phyloP scores from a whole-genome alignment of 139 green algal species.

The Dunaliella sp. region DNA sequence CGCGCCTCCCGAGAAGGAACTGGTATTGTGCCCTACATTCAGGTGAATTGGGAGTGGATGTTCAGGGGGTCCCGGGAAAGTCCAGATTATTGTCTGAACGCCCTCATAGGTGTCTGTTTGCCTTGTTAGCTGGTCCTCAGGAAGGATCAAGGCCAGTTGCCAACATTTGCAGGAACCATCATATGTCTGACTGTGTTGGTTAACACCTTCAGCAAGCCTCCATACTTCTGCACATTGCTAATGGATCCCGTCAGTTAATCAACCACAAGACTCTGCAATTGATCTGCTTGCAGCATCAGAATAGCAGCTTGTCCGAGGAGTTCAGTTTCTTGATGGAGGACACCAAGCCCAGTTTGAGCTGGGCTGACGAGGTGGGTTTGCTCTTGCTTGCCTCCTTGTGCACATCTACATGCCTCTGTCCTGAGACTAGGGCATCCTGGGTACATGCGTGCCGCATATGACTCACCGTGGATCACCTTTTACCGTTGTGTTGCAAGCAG shows the following conservation, averaged over 20 bases:
- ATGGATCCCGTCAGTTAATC: too few relatives aligned
- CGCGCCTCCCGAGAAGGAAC: background rate
- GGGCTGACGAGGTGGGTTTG: constrained; percentile 18
- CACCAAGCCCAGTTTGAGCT: constrained; percentile 40
- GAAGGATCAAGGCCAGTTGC: background rate
- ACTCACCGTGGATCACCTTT: background rate
- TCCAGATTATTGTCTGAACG: too few relatives aligned
- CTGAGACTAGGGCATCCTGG: background rate
- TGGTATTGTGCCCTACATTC: constrained; percentile 1
- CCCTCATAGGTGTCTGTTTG: background rate
- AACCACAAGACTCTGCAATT: too few relatives aligned
- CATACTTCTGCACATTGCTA: background rate
- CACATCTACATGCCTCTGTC: background rate
- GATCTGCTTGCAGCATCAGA: constrained; percentile 69
- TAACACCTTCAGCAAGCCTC: background rate
- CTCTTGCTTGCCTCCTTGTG: background rate
- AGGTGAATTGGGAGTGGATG: background rate
- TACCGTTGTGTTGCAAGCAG: background rate
- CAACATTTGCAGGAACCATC: background rate
- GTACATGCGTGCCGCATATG: background rate
- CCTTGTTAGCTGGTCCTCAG: background rate
- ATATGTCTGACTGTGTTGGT: background rate
- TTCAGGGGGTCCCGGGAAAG: background rate
- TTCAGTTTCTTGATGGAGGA: constrained; percentile 48
- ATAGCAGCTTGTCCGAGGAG: constrained; percentile 68